Base-by-base conservation (phyloP, 1,284 basidiomycete genomes). In the Rhizoctonia solani region DNA sequence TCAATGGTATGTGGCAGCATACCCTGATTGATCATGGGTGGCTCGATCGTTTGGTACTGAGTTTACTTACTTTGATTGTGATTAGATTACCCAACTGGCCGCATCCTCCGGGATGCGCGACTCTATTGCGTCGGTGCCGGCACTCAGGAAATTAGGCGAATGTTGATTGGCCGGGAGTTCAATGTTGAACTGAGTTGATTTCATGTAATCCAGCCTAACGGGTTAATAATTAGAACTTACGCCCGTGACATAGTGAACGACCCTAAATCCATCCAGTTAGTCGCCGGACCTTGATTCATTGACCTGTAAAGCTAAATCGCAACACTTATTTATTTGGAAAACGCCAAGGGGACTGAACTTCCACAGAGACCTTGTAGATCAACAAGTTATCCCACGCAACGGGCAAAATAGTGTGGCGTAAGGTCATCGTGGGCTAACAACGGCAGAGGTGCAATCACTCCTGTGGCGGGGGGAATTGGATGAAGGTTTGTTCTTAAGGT, bases 111-210 rank as follows among this genome's bases (percentile, higher is more conserved):
- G 44, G 93, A 96, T 75, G 83, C 93, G 16, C 81, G 92, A 70
- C 77, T 96, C 50, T 96, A 96, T 75, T 87, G 92, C 19, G 93
- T 96, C 68, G 93, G 93, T 27, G 93, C 93, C 16, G 93, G 93
- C 13, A 94, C 93, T 14, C 92, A 95, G 76, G 93, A 95, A 79
- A 93, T 95, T 69, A 80, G 93, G 70, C 82, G 93, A 69, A 94
- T 94, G 90, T 79, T 95, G 69, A 95, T 95, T 69, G 93, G 93
- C 25, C 82, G 92, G 70, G 92, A 92, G 75, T 93, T 95, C 79
- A 95, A 95, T 75, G 82, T 88, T 68, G 82, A 90, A 37, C 37
- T 63, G 14, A 50, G 58, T 39, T 8, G 37, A 39, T n/a, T n/a
- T n/a, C n/a, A n/a, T n/a, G n/a, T n/a, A n/a, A n/a, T n/a, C n/a